These are phyloP conservation scores for Calonectria leucothoes DNA, from an alignment of 2,329 filamentous ascomycete genomes.

Conservation along the genomic window DNA sequence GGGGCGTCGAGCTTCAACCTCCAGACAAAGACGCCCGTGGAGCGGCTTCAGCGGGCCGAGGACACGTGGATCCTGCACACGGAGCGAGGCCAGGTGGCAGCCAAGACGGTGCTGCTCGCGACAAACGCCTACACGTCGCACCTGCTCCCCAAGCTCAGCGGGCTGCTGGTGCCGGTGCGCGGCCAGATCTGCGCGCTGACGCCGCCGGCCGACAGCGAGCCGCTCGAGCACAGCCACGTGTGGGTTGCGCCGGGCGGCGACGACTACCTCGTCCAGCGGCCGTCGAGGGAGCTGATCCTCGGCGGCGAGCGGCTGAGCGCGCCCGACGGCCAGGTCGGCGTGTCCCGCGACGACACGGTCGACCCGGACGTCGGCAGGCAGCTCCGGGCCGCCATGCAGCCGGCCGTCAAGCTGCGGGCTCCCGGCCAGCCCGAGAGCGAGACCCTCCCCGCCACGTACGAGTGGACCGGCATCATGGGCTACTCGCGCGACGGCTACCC, in stretches of 20 bases:
- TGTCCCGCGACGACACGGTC: conserved; percentile 69
- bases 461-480: conserved; percentile 88
- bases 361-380: conserved; percentile 67
- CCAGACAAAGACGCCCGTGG: conserved; percentile 78
- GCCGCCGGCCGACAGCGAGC: conserved; percentile 58
- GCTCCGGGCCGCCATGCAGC: conserved; percentile 59
- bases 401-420: conserved; percentile 55
- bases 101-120: conserved; percentile 77
- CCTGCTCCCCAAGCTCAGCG: conserved; percentile 75
- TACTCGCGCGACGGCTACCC: conserved; percentile 75
- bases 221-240: conserved; percentile 70
- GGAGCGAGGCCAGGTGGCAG: conserved; percentile 71
- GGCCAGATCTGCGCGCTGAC: conserved; percentile 78
- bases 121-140: conserved; percentile 88
- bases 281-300: conserved; percentile 71
- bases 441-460: conserved; percentile 64
- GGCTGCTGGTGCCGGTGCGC: conserved; percentile 80
- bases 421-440: conserved; percentile 51
- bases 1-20: conserved; percentile 70
- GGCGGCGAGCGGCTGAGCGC: conserved; percentile 76
- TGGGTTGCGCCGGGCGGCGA: conserved; percentile 67
- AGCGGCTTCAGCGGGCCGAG: conserved; percentile 53
- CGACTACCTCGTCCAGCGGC: conserved; percentile 81
- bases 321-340: conserved; percentile 57
- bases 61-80: conserved; percentile 73